Conservation (phyloP, 371 early-diverging fungal species). For the Mortierella sp. region DNA sequence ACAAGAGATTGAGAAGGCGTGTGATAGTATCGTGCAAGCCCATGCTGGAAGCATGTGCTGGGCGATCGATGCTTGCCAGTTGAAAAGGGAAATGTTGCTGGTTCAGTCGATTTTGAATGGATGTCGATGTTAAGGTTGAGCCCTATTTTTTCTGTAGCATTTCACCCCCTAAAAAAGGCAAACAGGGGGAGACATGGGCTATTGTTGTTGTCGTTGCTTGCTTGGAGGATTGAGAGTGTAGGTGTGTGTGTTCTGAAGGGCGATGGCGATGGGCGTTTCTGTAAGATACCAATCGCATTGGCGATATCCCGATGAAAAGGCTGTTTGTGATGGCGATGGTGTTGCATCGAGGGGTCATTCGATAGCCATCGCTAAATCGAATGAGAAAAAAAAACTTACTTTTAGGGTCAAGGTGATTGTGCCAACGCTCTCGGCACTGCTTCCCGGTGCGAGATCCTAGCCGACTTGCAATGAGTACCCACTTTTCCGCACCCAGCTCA, state of each 20-base stretch:
- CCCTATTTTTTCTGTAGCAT: background rate
- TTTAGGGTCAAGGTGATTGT: slow-evolving; percentile 45
- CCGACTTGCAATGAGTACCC: slow-evolving; percentile 40
- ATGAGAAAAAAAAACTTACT: slow-evolving; percentile 15
- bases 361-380: background rate
- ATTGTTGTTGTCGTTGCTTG: background rate
- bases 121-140: background rate
- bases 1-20: too few species aligned
- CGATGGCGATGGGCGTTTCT: background rate
- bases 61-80: background rate
- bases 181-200: background rate
- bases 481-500: slow-evolving; percentile 45
- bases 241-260: background rate
- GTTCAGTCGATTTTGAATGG: background rate
- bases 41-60: background rate
- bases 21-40: background rate
- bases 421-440: slow-evolving; percentile 53
- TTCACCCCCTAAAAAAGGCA: background rate
- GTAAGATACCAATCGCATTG: background rate
- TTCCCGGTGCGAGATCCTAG: slow-evolving; percentile 43
- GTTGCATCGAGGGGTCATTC: background rate
- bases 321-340: background rate
- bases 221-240: too few species aligned
- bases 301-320: too few species aligned
- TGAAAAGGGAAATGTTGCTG: background rate